Base-by-base conservation (phyloP, 2,329 filamentous ascomycete species). In the Chaetomiaceae sp. region DNA sequence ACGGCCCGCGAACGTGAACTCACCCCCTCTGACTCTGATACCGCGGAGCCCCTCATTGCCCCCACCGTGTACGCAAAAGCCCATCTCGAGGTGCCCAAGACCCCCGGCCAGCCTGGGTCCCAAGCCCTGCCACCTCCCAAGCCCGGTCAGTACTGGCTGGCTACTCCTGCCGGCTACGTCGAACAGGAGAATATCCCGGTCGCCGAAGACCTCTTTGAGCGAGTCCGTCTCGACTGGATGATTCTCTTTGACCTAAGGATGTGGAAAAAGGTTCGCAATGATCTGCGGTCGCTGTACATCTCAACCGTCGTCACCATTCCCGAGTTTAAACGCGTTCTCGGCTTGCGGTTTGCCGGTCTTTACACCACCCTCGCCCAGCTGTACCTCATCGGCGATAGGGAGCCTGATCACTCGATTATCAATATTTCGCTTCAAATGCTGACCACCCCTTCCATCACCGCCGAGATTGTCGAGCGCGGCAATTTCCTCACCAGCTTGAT, bases 351-450 rank as follows among this genome's bases (percentile, higher is more conserved):
- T 66, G 89, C 95, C 47, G 92, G 90, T 1, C 76, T 99, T 3
- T 99, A 99, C 69, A 97, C 93, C 2, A 88, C 87, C 2, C 73
- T 99, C 42, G 91, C 93, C 5, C 92, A 99, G 66, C 75, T 99
- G 3, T 99, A 97, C 66, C 79, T 99, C 25, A 93, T 99, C 58
- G 92, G 92, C 13, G 93, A 99, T 65, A 80, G 93, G 57, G 93
- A 99, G 66, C 93, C 93, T 2, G 93, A 99, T 63, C 92, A 97
- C 68, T 97, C 92, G 10, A 97, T 99, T 64, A 96, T 99, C 74
- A 96, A 96, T 65, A 81, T 99, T 33, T 97, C 92, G 4, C 74
- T 97, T 25, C 93, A 99, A 65, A 95, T 99, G 82, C 75, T 99
- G 55, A 99, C 93, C 0, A 96, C 93, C 0, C 91, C 93, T 2